A percentile compares a stretch with the other conserved stretches of the same genome.
phyloP scores from a whole-genome alignment of 2,329 filamentous ascomycete genomes.

The Curvularia spicifera region DNA sequence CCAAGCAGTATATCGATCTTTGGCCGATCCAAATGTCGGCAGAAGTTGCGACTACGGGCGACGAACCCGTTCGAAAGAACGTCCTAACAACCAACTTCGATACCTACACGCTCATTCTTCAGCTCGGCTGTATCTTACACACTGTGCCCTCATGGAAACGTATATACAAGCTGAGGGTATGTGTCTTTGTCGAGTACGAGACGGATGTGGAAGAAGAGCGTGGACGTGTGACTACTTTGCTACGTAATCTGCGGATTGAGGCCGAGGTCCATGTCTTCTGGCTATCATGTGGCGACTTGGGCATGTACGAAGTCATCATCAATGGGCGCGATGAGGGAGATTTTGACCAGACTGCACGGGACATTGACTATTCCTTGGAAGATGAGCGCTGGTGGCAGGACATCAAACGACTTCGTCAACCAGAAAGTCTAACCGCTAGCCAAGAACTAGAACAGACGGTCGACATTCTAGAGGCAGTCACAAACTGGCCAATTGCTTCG shows the following conservation, averaged over 20 bases:
- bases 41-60: constrained; percentile 67
- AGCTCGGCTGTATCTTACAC: constrained; percentile 82
- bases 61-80: constrained; percentile 58
- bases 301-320: constrained; percentile 76
- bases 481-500: constrained; percentile 60
- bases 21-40: constrained; percentile 96
- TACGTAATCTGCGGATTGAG: constrained; percentile 82
- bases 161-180: constrained; percentile 73
- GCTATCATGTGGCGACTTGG: constrained; percentile 74
- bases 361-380: constrained; percentile 70
- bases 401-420: constrained; percentile 60
- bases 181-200: constrained; percentile 90
- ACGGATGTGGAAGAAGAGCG: constrained; percentile 81
- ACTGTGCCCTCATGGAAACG: constrained; percentile 83
- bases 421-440: constrained; percentile 46
- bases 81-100: constrained; percentile 89
- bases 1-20: constrained; percentile 81
- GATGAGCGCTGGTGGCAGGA: constrained; percentile 86
- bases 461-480: constrained; percentile 52
- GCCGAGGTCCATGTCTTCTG: constrained; percentile 80
- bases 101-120: constrained; percentile 86
- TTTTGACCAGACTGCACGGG: constrained; percentile 62
- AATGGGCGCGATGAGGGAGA: constrained; percentile 66
- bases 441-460: constrained; percentile 55
- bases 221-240: constrained; percentile 71